These are phyloP conservation scores for Actinidia arguta DNA, from an alignment of 179 eudicot genomes.

Conservation along the genomic window DNA sequence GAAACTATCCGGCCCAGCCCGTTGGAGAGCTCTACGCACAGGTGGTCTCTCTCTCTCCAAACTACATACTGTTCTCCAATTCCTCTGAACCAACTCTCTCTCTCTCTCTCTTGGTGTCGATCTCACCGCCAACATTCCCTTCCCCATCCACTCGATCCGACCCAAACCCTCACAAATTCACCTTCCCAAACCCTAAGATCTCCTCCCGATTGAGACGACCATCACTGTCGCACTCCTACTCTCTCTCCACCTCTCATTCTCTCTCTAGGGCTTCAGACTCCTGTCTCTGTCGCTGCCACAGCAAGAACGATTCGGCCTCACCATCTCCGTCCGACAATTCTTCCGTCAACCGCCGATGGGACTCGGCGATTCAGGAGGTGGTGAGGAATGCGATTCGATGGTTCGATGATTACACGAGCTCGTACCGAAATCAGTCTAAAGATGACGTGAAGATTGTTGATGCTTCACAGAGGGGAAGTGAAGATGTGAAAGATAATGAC, in stretches of 20 bases:
- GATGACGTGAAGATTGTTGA: conserved; percentile 23
- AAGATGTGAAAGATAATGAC: conserved; percentile 35
- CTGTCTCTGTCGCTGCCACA: conserved; percentile 48
- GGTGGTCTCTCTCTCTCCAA: not conserved
- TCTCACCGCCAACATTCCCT: conserved; percentile 48
- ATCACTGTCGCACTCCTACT: conserved; percentile 22
- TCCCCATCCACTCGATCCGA: conserved; percentile 47
- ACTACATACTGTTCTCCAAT: not conserved
- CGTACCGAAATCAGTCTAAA: conserved; percentile 22
- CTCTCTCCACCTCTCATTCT: conserved; percentile 20
- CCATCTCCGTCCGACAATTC: conserved; percentile 22
- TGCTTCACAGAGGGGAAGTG: conserved; percentile 22
- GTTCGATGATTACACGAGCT: conserved; percentile 51
- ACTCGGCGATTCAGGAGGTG: conserved; percentile 47
- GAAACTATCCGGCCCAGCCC: too few relatives aligned
- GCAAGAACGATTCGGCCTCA: conserved; percentile 26
- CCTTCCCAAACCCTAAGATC: conserved; percentile 34
- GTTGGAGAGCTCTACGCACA: too few relatives aligned
- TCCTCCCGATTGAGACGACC: conserved; percentile 29
- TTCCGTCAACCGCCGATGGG: conserved; percentile 39
- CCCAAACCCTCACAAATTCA: conserved; percentile 33
- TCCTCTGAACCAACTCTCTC: not conserved
- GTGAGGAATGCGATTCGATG: conserved; percentile 46
- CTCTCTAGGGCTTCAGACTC: conserved; percentile 37
- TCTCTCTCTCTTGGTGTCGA: conserved; percentile 50